phyloP scores from a whole-genome alignment of 495 filamentous ascomycete species.

The Geopyxis carbonaria region DNA sequence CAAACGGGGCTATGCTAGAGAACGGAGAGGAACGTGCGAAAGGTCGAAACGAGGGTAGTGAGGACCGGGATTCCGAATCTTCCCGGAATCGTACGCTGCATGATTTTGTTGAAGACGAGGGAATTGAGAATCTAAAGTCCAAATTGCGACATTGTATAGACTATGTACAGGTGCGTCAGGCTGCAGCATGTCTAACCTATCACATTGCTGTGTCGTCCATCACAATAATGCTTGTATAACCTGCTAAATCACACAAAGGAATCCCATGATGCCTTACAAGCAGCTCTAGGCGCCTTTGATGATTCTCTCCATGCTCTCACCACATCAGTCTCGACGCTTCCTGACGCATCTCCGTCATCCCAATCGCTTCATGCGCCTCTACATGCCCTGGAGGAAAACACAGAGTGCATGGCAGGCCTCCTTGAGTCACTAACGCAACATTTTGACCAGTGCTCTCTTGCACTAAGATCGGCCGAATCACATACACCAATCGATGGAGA shows the following conservation, averaged over 20 bases:
- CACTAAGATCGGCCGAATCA: slow-evolving; percentile 77
- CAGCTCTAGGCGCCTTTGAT: slow-evolving; percentile 31
- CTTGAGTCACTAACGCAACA: slow-evolving; percentile 73
- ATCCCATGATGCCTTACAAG: slow-evolving; percentile 13
- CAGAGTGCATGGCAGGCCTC: slow-evolving; percentile 64
- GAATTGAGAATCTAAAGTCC: slow-evolving; percentile 40
- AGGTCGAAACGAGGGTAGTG: neutral
- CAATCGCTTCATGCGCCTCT: slow-evolving; percentile 49
- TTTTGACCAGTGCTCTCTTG: slow-evolving; percentile 86
- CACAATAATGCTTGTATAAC: neutral
- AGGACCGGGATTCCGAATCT: neutral
- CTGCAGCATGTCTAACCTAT: neutral
- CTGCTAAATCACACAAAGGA: slow-evolving; percentile 11
- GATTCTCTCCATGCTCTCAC: slow-evolving; percentile 47
- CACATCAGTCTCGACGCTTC: slow-evolving; percentile 34
- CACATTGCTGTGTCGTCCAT: neutral
- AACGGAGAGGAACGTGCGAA: neutral
- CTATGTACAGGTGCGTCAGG: slow-evolving; percentile 18
- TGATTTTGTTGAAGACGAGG: slow-evolving; percentile 77
- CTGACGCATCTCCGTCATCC: slow-evolving; percentile 26
- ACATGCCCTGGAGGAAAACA: slow-evolving; percentile 54
- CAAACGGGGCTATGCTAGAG: neutral
- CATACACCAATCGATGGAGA: slow-evolving; percentile 57
- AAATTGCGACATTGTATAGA: slow-evolving; percentile 24
- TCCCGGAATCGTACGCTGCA: slow-evolving; percentile 55